Base-by-base conservation (phyloP, 2,329 filamentous ascomycete species). In the Colletotrichum sp. region DNA sequence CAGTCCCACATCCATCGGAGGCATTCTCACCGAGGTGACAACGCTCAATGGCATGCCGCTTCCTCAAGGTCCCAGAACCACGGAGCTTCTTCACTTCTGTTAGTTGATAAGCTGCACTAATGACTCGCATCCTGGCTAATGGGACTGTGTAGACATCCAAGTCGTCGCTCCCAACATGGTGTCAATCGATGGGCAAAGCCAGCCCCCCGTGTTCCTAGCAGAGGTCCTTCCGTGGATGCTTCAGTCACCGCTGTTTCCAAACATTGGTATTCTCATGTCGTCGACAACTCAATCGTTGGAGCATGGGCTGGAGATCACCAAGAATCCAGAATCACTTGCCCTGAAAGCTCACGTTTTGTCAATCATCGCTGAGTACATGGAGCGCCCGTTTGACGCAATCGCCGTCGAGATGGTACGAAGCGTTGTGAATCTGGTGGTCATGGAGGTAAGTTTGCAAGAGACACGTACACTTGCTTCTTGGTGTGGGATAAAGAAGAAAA, bases 41-140 rank as follows among this genome's bases (percentile, higher is more conserved):
- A 88, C 81, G 86, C 86, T 83, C 87, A 87, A 75, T 82, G 76
- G 75, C 5, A 73, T 82, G 61, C 79, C 79, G 19, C 78, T 82
- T 36, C 79, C 79, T 8, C 22, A 78, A 12, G 78, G 79, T 2
- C 72, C 70, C 19, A 75, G 78, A 5, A 80, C 82, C 55, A 75
- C 78, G 6, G 79, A 82, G 69, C 75, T 82, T 27, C 77, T 83
- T 15, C 78, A 80, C 32, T 80, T 82, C 55, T 82, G 81, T 82
- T 70, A 75, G 81, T 77, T 2, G 27, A 77, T 16, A 75, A 39
- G 65, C 25, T 3, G 15, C 25, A 19, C 25, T 8, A 16, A n/a
- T 30, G 7, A 22, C 39, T 15, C 29, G 55, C n/a, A 34, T 8
- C 22, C 13, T 8, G 22, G 11, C 32, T 64, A 34, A 64, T n/a